These are phyloP conservation scores for Cutaneotrichosporon cavernicola DNA, from an alignment of 1,284 basidiomycete species.

Conservation along the genomic window DNA sequence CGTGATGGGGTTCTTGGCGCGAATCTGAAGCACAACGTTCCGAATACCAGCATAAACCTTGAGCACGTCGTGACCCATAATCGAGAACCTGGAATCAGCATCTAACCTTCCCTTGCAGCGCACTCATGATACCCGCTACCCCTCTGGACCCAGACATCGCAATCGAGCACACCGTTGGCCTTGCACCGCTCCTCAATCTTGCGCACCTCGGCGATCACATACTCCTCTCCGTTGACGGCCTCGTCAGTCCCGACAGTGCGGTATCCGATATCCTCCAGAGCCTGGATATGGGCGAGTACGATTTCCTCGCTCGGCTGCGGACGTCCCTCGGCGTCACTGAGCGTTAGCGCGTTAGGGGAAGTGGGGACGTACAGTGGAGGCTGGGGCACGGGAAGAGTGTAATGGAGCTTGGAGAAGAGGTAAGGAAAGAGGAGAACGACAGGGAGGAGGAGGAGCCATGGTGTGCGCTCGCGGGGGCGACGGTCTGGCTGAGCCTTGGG, in stretches of 20 bases:
- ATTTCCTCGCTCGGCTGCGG: conserved; percentile 45
- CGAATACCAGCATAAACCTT: conserved; percentile 85
- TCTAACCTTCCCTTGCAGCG: conserved; percentile 31
- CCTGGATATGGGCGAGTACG: conserved; percentile 44
- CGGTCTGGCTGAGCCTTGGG: not conserved
- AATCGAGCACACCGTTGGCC: conserved; percentile 63
- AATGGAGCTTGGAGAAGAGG: conserved; percentile 38
- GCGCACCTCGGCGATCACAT: conserved; percentile 70
- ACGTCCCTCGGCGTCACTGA: conserved; percentile 33
- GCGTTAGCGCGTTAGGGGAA: not conserved
- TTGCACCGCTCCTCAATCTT: conserved; percentile 65
- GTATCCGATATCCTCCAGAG: conserved; percentile 76
- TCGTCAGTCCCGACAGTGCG: conserved; percentile 88
- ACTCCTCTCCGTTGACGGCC: conserved; percentile 79
- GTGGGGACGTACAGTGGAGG: conserved; percentile 21
- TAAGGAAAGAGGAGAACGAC: conserved; percentile 38
- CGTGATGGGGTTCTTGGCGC: conserved; percentile 51
- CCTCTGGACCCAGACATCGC: conserved; percentile 82
- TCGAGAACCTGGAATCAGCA: conserved; percentile 66
- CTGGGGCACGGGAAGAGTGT: conserved; percentile 38
- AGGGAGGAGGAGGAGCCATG: conserved; percentile 30
- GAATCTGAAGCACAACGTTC: conserved; percentile 86
- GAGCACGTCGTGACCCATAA: conserved; percentile 79
- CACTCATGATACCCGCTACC: conserved; percentile 81
- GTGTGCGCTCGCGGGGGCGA: conserved; percentile 11